Percentiles rank a stretch among this genome's conserved stretches.
These are phyloP conservation scores for Sporothrix protearum DNA, from an alignment of 2,329 filamentous ascomycete species.

Conservation along the genomic window DNA sequence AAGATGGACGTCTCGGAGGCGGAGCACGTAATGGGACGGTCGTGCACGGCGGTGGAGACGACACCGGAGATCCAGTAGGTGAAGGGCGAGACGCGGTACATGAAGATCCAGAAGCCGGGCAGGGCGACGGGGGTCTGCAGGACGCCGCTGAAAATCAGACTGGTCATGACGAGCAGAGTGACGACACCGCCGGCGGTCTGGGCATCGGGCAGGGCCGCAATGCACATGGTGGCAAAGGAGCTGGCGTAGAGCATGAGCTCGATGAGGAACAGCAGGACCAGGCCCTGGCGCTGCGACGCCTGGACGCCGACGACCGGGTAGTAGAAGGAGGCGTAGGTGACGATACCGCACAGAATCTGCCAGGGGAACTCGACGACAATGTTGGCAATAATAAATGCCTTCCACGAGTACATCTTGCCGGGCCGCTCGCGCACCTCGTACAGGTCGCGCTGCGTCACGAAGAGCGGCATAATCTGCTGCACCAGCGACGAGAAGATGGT, in stretches of 20 bases:
- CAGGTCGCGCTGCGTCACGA: constrained; percentile 61
- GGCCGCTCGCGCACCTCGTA: constrained; percentile 65
- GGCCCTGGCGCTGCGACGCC: constrained; percentile 63
- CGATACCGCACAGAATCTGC: constrained; percentile 42
- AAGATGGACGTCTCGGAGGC: constrained; percentile 60
- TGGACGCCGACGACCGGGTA: constrained; percentile 60
- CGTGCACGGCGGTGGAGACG: constrained; percentile 61
- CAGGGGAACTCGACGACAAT: constrained; percentile 66
- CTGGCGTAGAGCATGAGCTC: constrained; percentile 69
- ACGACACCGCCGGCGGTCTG: constrained; percentile 61
- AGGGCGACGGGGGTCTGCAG: constrained; percentile 55
- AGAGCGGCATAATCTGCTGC: constrained; percentile 63
- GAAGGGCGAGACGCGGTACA: constrained; percentile 63
- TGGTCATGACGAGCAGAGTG: constrained; percentile 57
- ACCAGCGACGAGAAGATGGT: constrained; percentile 61
- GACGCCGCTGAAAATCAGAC: constrained; percentile 59
- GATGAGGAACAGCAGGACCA: constrained; percentile 79
- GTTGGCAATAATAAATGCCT: constrained; percentile 61
- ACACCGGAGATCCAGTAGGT: constrained; percentile 64
- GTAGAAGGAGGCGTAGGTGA: constrained; percentile 59
- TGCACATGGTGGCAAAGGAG: constrained; percentile 70
- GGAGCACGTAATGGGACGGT: constrained; percentile 50
- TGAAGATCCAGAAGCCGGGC: constrained; percentile 73
- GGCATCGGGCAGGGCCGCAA: constrained; percentile 61
- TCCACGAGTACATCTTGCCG: constrained; percentile 63